These are phyloP conservation scores for Phallus indusiatus DNA, from an alignment of 768 basidiomycete species.

Conservation along the genomic window DNA sequence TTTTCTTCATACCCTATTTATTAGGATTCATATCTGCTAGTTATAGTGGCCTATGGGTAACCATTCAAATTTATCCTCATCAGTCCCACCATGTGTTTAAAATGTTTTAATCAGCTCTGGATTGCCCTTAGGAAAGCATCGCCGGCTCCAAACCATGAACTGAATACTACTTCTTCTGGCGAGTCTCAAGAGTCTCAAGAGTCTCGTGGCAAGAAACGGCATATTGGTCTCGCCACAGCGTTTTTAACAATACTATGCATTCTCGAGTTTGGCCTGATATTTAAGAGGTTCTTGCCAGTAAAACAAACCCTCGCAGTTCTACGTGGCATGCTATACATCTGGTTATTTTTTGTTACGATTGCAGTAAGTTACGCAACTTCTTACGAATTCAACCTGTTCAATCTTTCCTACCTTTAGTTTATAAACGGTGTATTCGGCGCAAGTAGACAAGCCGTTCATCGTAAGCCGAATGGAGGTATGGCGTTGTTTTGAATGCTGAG, in stretches of 20 bases:
- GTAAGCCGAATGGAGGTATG: not conserved
- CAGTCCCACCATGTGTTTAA: not conserved
- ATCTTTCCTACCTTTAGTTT: not conserved
- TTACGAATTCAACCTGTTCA: not conserved
- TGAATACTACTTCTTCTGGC: too few relatives aligned
- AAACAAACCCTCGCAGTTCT: not conserved
- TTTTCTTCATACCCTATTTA: not conserved
- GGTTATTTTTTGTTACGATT: not conserved
- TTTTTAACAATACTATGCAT: not conserved
- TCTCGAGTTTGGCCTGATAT: not conserved
- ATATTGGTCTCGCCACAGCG: not conserved
- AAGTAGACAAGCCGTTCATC: not conserved
- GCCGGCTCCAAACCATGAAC: not conserved
- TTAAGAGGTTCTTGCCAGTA: not conserved
- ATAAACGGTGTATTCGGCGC: not conserved
- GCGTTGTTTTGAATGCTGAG: too few relatives aligned
- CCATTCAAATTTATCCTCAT: not conserved
- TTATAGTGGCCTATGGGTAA: not conserved
- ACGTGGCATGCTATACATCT: not conserved
- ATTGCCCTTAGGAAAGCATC: not conserved
- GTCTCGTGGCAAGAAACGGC: not conserved
- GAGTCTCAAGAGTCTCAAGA: not conserved
- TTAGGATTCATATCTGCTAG: not conserved
- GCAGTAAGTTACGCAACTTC: not conserved
- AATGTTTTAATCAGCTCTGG: not conserved